Base-by-base conservation (phyloP, 1,284 basidiomycete species). In the Mycena citricolor region DNA sequence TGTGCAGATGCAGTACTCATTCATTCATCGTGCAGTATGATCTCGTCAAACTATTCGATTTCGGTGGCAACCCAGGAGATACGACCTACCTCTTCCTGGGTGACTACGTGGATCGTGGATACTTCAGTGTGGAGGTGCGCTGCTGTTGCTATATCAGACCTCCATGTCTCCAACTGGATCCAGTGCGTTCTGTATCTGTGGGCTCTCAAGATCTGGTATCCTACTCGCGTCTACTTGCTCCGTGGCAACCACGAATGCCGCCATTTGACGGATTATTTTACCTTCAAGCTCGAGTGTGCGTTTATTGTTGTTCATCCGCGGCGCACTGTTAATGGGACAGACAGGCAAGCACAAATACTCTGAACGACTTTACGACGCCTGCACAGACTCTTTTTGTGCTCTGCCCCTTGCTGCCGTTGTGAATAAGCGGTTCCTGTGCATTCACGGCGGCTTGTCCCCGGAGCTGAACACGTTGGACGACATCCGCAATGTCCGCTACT, bases 361-460 rank as follows among this genome's bases (percentile, higher is more conserved):
- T 1, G 90, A 93, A 56, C 79, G 81, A 16, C 77, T 94, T 42
- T 94, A 93, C 64, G 88, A 94, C 53, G 88, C 87, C 23, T 90
- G 87, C 71, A 92, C 92, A 86, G 88, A 93, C 40, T 88, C 89
- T 0, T 95, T 97, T 71, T 94, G 91, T 65, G 81, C 88, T 3
- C 74, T 97, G 2, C 93, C 93, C 1, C 77, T 97, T 1, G 92
- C 92, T 0, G 93, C 93, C 12, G 69, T 97, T 62, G 94, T 97
- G 91, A 95, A 97, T 77, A 94, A 94, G 68, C 93, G 95, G 64
- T 95, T 97, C 68, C 71, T 97, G 51, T 95, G 93, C 66, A 93
- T 95, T 48, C 93, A 97, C 57, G 93, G 93, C 39, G 93, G 93
- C 28, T 75, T 97, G 20, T 92, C 88, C 0, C 93, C 93, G 0